Evolutionary conservation across 257 asterid genomes (phyloP), one percentile per base, ranked within the genome.

Genomic region (Ocimum tenuiflorum): DNA sequence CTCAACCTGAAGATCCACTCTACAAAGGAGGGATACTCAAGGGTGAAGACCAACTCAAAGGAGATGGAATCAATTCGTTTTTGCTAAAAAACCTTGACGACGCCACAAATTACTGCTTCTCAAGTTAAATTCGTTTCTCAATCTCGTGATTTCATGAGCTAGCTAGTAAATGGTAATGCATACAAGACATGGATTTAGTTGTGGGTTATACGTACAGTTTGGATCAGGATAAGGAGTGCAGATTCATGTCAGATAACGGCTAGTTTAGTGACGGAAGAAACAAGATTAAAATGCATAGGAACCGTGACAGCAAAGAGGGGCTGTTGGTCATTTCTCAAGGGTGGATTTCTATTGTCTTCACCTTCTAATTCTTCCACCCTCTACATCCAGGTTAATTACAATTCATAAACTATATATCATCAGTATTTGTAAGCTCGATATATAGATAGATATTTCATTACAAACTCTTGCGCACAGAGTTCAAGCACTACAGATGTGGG

Each of bases 301-400:
- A 85, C 81, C 29, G 94, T 87, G 39, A 72, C 82, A 60, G 92
- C 92, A 27, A 65, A 67, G 50, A 47, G n/a, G 11, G 86, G 92
- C 0, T 89, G 96, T 58, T 89, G 91, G 87, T 83, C 91, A 0
- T 87, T 89, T 70, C 89, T 87, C 55, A 85, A 86, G 83, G 96
- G 95, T 70, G 96, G 95, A 48, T 82, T 86, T 71, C 78, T 76
- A 0, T 17, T 83, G 3, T 60, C 83, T 49, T 71, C 85, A 18
- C 82, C 88, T 8, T 80, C 87, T 8, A 67, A 63, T 51, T 64
- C 71, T 7, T 78, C 91, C 8, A 61, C 65, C 14, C 80, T 86
- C 8, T 72, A 73, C 38, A 56, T 86, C 48, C 70, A 75, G 86
- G 96, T 38, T 2, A 2, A 2, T 31, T 31, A 4, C 7, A 2